A percentile compares a stretch with the other conserved stretches of the same genome.
Conservation (phyloP, 2,329 filamentous ascomycete genomes). For the Lachnellula arida region DNA sequence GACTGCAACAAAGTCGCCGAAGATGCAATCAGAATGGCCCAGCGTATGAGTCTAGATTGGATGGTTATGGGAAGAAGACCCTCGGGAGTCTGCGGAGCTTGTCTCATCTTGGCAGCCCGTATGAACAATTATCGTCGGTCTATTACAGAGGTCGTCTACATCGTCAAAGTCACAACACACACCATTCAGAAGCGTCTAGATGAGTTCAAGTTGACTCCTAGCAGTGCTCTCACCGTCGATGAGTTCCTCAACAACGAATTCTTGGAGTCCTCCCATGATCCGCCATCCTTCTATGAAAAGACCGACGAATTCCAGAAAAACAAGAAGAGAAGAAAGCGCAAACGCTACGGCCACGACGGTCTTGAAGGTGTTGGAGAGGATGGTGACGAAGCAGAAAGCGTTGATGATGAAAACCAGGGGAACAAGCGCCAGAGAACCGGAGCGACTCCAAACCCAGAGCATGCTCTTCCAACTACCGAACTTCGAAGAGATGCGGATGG, state of each 20-base stretch:
- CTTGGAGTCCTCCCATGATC: slow-evolving; percentile 70
- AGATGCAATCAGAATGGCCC: slow-evolving; percentile 81
- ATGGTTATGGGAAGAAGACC: slow-evolving; percentile 93
- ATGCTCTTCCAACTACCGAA: slow-evolving; percentile 24
- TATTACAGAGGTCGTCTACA: slow-evolving; percentile 91
- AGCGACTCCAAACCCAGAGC: slow-evolving; percentile 19
- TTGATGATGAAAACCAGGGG: not conserved
- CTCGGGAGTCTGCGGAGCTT: slow-evolving; percentile 90
- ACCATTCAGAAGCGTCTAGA: slow-evolving; percentile 88
- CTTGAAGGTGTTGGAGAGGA: slow-evolving; percentile 20
- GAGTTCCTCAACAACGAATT: slow-evolving; percentile 73
- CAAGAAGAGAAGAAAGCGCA: slow-evolving; percentile 44
- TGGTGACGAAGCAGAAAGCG: slow-evolving; percentile 11
- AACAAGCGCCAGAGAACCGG: slow-evolving; percentile 15
- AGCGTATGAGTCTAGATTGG: slow-evolving; percentile 95
- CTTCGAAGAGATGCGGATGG: slow-evolving; percentile 60
- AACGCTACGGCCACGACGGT: slow-evolving; percentile 15
- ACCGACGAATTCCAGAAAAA: slow-evolving; percentile 52
- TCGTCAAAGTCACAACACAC: slow-evolving; percentile 91
- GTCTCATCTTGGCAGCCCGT: slow-evolving; percentile 86
- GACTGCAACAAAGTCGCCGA: slow-evolving; percentile 79
- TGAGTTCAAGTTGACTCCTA: slow-evolving; percentile 86
- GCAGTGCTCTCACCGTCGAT: slow-evolving; percentile 78
- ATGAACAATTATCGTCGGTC: slow-evolving; percentile 98
- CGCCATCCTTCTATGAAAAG: slow-evolving; percentile 74